phyloP scores from a whole-genome alignment of 2,329 filamentous ascomycete genomes.

The Aspergillus novofumigatus region DNA sequence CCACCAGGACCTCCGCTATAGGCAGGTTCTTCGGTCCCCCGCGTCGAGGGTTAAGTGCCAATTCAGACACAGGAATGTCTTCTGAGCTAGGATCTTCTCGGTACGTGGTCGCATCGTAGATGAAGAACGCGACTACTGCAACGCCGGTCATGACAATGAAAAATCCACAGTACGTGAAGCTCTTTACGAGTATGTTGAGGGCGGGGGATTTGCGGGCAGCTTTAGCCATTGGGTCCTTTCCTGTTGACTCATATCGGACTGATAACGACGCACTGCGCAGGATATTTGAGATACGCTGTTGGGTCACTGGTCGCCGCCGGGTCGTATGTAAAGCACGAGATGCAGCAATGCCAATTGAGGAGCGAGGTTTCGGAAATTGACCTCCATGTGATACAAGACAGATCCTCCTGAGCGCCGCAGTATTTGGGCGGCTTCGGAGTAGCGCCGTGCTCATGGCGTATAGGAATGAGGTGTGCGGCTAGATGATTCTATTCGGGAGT shows the following conservation, averaged over 20 bases:
- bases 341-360: conserved; percentile 10
- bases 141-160: conserved; percentile 67
- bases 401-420: conserved; percentile 25
- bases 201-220: conserved; percentile 27
- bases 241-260: conserved; percentile 31
- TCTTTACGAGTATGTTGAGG: conserved; percentile 59
- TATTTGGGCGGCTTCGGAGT: conserved; percentile 26
- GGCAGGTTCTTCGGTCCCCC: conserved; percentile 95
- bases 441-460: conserved; percentile 30
- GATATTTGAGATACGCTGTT: conserved; percentile 19
- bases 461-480: background rate
- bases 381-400: conserved; percentile 18
- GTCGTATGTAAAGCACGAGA: conserved; percentile 21
- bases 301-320: conserved; percentile 16
- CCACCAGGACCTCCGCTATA: conserved; percentile 80
- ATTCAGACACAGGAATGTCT: conserved; percentile 78
- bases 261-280: conserved; percentile 19
- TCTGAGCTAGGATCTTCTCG: conserved; percentile 60
- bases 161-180: conserved; percentile 68
- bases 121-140: conserved; percentile 76
- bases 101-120: conserved; percentile 93
- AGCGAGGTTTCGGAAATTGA: conserved; percentile 11
- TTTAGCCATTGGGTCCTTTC: conserved; percentile 19
- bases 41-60: conserved; percentile 72
- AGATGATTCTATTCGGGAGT: background rate